Evolutionary conservation across 1,139 yeast species (phyloP).

Genomic region (Debaryomyces robertsiae): DNA sequence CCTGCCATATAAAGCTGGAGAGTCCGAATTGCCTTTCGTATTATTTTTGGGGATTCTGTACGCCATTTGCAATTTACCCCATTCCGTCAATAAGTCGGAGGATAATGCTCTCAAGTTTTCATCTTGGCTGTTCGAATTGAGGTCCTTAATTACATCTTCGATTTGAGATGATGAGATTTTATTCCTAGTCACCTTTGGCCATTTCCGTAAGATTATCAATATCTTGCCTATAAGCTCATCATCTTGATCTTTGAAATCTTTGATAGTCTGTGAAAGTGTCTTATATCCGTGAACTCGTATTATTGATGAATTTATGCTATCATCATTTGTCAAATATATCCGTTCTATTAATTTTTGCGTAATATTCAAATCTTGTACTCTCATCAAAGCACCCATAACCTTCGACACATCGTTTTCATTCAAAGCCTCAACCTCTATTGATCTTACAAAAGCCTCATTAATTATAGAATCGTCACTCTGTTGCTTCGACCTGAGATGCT

Average conservation of each 20-base stretch:
- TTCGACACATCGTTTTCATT: slow-evolving; percentile 66
- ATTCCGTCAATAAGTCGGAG: slow-evolving; percentile 54
- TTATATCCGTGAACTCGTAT: slow-evolving; percentile 87
- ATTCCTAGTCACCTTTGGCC: slow-evolving; percentile 85
- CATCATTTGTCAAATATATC: slow-evolving; percentile 57
- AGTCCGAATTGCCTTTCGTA: slow-evolving; percentile 13
- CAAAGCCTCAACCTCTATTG: slow-evolving; percentile 58
- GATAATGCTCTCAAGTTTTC: slow-evolving; percentile 41
- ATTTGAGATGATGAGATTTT: slow-evolving; percentile 80
- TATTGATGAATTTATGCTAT: slow-evolving; percentile 57
- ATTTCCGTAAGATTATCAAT: slow-evolving; percentile 58
- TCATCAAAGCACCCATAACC: slow-evolving; percentile 81
- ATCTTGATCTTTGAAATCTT: slow-evolving; percentile 35
- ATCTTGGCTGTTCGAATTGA: slow-evolving; percentile 36
- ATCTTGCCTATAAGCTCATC: slow-evolving; percentile 48
- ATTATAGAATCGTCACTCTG: slow-evolving; percentile 62
- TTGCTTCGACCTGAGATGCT: slow-evolving; percentile 45
- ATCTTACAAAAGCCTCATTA: slow-evolving; percentile 64
- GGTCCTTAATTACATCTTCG: slow-evolving; percentile 59
- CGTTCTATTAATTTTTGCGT: slow-evolving; percentile 69
- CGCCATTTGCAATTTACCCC: slow-evolving; percentile 80
- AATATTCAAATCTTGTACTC: slow-evolving; percentile 70
- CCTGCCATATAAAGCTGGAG: slow-evolving; percentile 22
- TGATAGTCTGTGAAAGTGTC: slow-evolving; percentile 65
- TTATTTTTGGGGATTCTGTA: slow-evolving; percentile 71